Evolutionary conservation across 2,329 filamentous ascomycete genomes (phyloP).

Genomic region (Colletotrichum cuscutae): DNA sequence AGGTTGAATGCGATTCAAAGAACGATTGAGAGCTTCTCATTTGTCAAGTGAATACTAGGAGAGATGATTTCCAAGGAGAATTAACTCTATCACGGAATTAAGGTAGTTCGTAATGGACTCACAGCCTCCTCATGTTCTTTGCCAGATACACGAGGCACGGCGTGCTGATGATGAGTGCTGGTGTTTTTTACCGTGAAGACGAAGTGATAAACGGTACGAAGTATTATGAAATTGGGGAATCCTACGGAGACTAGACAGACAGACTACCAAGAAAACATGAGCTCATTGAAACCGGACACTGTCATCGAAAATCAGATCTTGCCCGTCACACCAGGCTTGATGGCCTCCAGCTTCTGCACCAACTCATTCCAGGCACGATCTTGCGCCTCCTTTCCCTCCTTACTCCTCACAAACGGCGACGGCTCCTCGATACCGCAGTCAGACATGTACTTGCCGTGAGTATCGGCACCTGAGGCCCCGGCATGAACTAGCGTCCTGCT

Average conservation of each 20-base stretch:
- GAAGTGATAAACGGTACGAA: neutral
- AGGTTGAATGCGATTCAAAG: neutral
- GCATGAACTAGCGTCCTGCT: conserved; percentile 54
- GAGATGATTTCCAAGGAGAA: neutral
- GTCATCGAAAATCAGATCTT: conserved; percentile 8
- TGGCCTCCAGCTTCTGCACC: conserved; percentile 49
- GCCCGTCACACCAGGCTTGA: conserved; percentile 47
- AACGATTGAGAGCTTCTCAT: neutral
- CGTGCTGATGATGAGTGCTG: neutral
- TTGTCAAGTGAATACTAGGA: neutral
- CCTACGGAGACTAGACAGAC: neutral
- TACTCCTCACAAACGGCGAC: conserved; percentile 49
- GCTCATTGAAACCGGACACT: neutral
- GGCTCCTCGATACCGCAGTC: conserved; percentile 44
- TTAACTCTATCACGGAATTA: neutral
- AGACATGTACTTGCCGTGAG: conserved; percentile 58
- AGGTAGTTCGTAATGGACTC: neutral
- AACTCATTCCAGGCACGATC: conserved; percentile 56
- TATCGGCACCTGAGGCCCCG: conserved; percentile 49
- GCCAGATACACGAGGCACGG: neutral
- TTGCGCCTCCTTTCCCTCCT: conserved; percentile 49
- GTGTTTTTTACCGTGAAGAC: neutral
- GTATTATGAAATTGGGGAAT: neutral
- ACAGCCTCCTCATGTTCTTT: neutral
- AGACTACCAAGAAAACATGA: neutral